These are phyloP conservation scores for Rhododendron molle DNA, from an alignment of 148 eudicot genomes.

Conservation along the genomic window DNA sequence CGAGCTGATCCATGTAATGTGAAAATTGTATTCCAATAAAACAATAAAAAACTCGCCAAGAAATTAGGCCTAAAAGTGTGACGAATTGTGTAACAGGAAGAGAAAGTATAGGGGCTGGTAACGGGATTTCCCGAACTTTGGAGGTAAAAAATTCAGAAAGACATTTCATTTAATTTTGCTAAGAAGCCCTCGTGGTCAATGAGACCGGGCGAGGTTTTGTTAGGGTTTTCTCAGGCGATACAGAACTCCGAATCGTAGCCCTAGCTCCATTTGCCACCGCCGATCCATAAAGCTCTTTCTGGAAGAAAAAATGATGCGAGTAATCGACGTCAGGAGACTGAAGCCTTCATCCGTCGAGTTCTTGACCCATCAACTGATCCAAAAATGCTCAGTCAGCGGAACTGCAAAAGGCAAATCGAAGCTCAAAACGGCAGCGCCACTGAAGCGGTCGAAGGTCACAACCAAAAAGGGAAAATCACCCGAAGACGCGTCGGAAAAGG, in stretches of 20 bases:
- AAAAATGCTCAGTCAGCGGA: conserved; percentile 78
- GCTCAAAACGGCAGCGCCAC: conserved; percentile 40
- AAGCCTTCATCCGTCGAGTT: conserved; percentile 34
- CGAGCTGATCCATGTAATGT: too few relatives aligned
- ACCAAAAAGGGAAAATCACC: conserved; percentile 41
- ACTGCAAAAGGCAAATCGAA: conserved; percentile 89
- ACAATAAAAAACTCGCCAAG: too few relatives aligned
- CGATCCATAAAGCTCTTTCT: not conserved
- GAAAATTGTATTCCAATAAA: too few relatives aligned
- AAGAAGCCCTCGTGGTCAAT: not conserved
- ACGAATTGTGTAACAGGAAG: too few relatives aligned
- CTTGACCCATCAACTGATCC: conserved; percentile 44
- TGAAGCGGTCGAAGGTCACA: conserved; percentile 52
- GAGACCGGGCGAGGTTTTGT: not conserved
- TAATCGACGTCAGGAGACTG: conserved; percentile 24
- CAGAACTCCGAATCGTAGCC: not conserved
- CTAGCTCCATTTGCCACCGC: not conserved
- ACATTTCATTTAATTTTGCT: too few relatives aligned
- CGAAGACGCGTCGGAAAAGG: conserved; percentile 18
- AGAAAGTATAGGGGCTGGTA: not conserved
- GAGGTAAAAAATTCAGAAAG: not conserved
- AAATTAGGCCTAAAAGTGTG: too few relatives aligned
- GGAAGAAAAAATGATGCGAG: conserved; percentile 21
- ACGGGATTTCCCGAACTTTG: not conserved
- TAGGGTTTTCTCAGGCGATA: not conserved